Conservation (phyloP, 2,329 filamentous ascomycete species). For the Colletotrichum coccodes region DNA sequence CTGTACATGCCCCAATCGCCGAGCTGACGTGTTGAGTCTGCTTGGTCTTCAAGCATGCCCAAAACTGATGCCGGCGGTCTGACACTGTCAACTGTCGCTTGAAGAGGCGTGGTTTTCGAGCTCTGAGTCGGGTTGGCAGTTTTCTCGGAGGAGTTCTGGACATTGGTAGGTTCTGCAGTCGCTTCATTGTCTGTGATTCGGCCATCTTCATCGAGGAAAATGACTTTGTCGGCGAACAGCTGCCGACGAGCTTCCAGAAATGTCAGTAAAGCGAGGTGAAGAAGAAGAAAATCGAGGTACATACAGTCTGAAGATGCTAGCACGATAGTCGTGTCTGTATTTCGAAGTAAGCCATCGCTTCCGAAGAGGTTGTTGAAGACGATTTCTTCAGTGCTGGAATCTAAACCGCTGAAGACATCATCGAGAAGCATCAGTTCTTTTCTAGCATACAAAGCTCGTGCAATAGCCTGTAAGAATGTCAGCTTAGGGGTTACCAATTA, state of each 20-base stretch:
- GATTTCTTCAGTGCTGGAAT: conserved; percentile 38
- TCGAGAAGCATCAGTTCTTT: conserved; percentile 40
- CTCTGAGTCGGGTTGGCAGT: background rate
- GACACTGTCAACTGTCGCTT: background rate
- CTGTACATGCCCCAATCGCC: conserved; percentile 31
- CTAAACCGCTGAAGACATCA: conserved; percentile 45
- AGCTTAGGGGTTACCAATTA: background rate
- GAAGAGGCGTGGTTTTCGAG: too few relatives aligned
- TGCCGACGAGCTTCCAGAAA: conserved; percentile 21
- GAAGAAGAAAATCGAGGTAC: too few relatives aligned
- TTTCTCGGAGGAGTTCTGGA: background rate
- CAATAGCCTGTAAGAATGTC: conserved; percentile 35
- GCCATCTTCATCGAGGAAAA: conserved; percentile 12
- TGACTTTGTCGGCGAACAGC: conserved; percentile 25
- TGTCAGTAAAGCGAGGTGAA: background rate
- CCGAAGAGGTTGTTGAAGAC: conserved; percentile 40
- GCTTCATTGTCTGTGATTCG: background rate
- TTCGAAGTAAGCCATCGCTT: conserved; percentile 35
- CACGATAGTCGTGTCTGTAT: conserved; percentile 36
- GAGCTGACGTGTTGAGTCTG: conserved; percentile 21
- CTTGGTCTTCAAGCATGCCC: conserved; percentile 14
- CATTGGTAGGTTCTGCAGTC: background rate
- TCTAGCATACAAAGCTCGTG: conserved; percentile 42
- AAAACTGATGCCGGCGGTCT: background rate
- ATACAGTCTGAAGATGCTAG: conserved; percentile 27